Conservation (phyloP, 306 rosid genomes). For the Coriaria nepalensis region DNA sequence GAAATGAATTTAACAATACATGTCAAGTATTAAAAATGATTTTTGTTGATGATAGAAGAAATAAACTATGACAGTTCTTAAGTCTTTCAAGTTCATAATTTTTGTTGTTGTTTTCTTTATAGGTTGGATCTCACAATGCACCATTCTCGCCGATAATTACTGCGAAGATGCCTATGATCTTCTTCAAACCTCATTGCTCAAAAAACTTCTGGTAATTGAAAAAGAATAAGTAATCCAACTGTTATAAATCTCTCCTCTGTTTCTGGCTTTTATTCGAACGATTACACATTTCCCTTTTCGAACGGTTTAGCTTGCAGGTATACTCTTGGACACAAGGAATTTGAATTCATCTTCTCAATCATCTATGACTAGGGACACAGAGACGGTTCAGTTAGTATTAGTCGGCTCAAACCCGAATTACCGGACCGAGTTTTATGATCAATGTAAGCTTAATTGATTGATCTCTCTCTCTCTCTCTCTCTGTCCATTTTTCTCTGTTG, state of each 20-base stretch:
- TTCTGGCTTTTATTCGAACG: background rate
- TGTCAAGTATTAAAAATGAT: too few species aligned
- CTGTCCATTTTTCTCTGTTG: background rate
- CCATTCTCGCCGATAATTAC: conserved; percentile 66
- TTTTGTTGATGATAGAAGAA: too few species aligned
- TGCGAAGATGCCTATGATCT: conserved; percentile 90
- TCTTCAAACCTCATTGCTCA: conserved; percentile 54
- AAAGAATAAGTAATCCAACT: background rate
- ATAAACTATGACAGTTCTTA: too few species aligned
- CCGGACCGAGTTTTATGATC: conserved; percentile 55
- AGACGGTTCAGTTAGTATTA: conserved; percentile 69
- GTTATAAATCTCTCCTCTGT: background rate
- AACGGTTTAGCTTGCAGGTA: conserved; percentile 67
- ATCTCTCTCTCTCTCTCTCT: conserved; percentile 5
- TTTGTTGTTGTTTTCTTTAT: conserved; percentile 8
- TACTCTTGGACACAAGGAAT: conserved; percentile 70
- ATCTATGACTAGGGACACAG: conserved; percentile 78
- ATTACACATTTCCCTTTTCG: conserved; percentile 3
- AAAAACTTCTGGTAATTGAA: conserved; percentile 63
- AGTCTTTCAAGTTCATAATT: background rate
- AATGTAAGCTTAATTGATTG: conserved; percentile 25
- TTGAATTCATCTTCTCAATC: conserved; percentile 33
- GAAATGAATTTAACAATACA: too few species aligned
- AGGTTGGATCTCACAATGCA: conserved; percentile 89
- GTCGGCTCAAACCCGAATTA: conserved; percentile 57